Percentiles rank a stretch among this genome's conserved stretches.
phyloP scores from a whole-genome alignment of 331 rosid species.

The Malus hybrid region DNA sequence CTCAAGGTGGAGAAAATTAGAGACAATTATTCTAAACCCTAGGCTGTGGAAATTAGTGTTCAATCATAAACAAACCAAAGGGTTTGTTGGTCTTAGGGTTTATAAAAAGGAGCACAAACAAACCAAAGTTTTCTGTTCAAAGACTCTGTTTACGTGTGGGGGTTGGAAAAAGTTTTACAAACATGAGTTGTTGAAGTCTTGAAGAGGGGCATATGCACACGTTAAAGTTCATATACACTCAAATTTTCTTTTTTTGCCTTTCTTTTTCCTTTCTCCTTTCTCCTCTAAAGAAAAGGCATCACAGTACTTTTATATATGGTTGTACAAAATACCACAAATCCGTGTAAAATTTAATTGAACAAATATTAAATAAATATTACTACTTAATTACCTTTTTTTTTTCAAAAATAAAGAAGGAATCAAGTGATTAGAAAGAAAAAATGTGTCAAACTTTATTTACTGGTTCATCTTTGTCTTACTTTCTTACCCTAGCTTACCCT shows the following conservation, averaged over 20 bases:
- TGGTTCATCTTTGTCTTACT: conserved; percentile 23
- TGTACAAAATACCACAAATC: neutral
- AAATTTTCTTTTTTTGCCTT: conserved; percentile 5
- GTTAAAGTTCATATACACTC: conserved; percentile 31
- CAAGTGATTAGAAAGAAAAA: conserved; percentile 14
- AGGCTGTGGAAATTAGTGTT: conserved; percentile 41
- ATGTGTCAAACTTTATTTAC: conserved; percentile 4
- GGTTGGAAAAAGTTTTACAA: conserved; percentile 29
- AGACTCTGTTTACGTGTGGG: conserved; percentile 26
- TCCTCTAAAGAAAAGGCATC: neutral
- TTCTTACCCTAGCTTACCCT: conserved; percentile 33
- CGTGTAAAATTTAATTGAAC: too few relatives aligned
- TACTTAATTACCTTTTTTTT: neutral
- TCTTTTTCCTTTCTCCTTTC: conserved; percentile 19
- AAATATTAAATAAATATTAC: too few relatives aligned
- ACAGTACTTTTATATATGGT: neutral
- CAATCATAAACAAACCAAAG: conserved; percentile 15
- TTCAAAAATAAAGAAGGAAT: conserved; percentile 23
- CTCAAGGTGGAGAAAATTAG: conserved; percentile 8
- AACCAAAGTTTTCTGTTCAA: conserved; percentile 40
- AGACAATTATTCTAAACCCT: conserved; percentile 33
- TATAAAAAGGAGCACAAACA: conserved; percentile 15
- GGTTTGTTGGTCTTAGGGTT: conserved; percentile 18
- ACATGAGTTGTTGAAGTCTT: conserved; percentile 23
- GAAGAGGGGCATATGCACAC: conserved; percentile 52